Percentiles rank a stretch among this genome's conserved stretches.
Conservation (phyloP, 768 basidiomycete genomes). For the Auriscalpium vulgare region DNA sequence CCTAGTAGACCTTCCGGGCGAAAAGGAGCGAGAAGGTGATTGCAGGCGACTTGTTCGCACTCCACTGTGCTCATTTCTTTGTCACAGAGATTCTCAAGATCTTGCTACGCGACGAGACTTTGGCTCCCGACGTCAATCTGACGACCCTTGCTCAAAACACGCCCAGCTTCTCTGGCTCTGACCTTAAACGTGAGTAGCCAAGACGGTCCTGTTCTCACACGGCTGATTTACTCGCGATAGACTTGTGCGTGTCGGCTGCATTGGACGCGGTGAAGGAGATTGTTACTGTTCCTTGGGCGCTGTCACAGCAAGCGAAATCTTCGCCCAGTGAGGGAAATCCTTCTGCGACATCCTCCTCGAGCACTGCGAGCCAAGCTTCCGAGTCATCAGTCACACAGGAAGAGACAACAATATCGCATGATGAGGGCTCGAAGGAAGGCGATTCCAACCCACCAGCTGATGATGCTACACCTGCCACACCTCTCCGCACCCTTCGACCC, state of each 20-base stretch:
- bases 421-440: neutral
- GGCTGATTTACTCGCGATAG: conserved; percentile 29
- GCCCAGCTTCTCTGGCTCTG: conserved; percentile 87
- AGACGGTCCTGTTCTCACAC: neutral
- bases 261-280: conserved; percentile 86
- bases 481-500: conserved; percentile 34
- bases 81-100: conserved; percentile 78
- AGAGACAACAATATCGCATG: neutral
- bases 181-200: conserved; percentile 73
- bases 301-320: conserved; percentile 6
- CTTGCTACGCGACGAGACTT: conserved; percentile 69
- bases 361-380: too few relatives aligned
- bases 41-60: neutral
- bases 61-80: neutral
- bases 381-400: neutral
- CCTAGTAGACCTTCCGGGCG: conserved; percentile 83
- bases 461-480: conserved; percentile 1
- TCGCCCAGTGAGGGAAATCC: neutral
- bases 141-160: conserved; percentile 59
- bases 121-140: conserved; percentile 59
- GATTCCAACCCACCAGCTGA: neutral
- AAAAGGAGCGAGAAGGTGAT: conserved; percentile 77
- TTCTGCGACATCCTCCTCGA: neutral
- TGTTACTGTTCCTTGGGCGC: conserved; percentile 71
- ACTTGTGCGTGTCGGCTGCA: conserved; percentile 89